Conservation (phyloP, 108 stramenopile species). For the Cyclotella baltica region DNA sequence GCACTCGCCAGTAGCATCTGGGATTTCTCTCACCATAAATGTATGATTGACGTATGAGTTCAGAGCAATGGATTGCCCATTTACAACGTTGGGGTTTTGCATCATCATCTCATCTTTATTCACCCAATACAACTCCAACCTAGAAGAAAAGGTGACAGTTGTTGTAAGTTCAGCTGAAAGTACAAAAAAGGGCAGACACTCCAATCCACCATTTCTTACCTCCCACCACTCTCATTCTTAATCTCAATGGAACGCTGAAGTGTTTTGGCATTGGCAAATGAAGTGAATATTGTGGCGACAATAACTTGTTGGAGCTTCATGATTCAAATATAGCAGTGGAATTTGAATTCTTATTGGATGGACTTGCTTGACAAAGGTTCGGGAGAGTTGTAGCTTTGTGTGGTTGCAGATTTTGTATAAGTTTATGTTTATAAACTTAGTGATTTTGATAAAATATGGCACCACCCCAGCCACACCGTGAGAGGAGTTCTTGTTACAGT, state of each 20-base stretch:
- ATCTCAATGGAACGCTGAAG: constrained; percentile 46
- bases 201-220: not conserved
- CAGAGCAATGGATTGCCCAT: constrained; percentile 50
- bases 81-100: constrained; percentile 28
- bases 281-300: constrained; percentile 9
- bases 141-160: not conserved
- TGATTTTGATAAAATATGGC: too few species aligned
- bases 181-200: not conserved
- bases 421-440: too few species aligned
- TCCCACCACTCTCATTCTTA: constrained; percentile 56
- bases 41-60: constrained; percentile 82
- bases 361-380: too few species aligned
- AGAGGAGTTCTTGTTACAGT: too few species aligned
- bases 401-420: too few species aligned
- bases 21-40: constrained; percentile 62
- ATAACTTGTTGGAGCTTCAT: not conserved
- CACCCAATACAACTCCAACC: constrained; percentile 67
- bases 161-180: not conserved
- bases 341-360: not conserved
- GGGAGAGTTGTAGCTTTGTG: too few species aligned
- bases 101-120: constrained; percentile 50
- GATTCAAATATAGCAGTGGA: not conserved
- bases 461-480: too few species aligned
- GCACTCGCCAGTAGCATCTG: constrained; percentile 40
- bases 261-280: constrained; percentile 16